Base-by-base conservation (phyloP, 352 stramenopile genomes). In the Globisporangium megalacanthum region DNA sequence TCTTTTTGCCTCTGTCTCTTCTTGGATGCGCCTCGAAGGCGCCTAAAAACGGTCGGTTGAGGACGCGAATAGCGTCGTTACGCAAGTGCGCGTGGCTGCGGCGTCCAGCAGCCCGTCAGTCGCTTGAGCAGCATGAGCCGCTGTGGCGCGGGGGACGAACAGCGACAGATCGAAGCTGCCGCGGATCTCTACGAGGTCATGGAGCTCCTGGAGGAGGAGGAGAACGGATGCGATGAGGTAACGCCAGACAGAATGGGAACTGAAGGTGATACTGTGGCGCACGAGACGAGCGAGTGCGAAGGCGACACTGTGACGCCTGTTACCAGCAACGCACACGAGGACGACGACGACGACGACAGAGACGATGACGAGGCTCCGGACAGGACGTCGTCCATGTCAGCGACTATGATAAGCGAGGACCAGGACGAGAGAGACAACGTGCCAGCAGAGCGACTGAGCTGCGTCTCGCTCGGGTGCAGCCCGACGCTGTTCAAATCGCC, bases 141-240 rank as follows among this genome's bases (percentile, higher is more conserved):
- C 25, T 29, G 25, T 29, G 25, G 25, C 4, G 44, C 45, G 35
- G 35, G 35, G 15, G 50, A 55, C 37, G 50, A 47, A 33, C 19
- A 35, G 49, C 49, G 49, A 17, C 35, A 48, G 51, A 56, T 56
- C n/a, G 51, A 56, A 37, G 51, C 51, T 5, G 51, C 51, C 7
- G 51, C 51, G 36, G 51, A 56, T 48, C 19, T 29, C 19, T 56
- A 56, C 51, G 51, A 56, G 20, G 22, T 10, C 51, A 37, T 56
- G 51, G 14, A 10, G 13, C 36, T 46, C 17, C n/a, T 33, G 6
- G 49, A 33, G 0, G 49, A 14, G n/a, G 41, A 36, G 4, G 54
- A 46, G 13, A 45, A 53, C n/a, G 53, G 4, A 29, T 29, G 25
- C 25, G 25, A 29, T 29, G 25, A 29, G 25, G 25, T 4, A 4